Conservation (phyloP, 2,329 filamentous ascomycete species). For the Aspergillus calidoustus region DNA sequence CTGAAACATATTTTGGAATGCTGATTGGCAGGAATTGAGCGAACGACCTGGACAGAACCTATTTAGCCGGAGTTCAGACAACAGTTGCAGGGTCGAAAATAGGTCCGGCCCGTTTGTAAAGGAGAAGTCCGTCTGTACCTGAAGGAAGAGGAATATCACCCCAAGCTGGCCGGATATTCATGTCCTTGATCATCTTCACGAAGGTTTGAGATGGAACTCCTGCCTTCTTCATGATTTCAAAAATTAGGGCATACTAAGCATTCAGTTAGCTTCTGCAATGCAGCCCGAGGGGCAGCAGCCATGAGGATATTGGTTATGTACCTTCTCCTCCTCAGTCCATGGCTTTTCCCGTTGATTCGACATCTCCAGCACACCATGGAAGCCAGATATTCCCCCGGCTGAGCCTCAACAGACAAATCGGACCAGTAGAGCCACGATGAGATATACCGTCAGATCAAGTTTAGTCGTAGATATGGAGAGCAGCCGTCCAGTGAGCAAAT, state of each 20-base stretch:
- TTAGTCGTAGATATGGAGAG: constrained; percentile 21
- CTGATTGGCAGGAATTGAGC: constrained; percentile 43
- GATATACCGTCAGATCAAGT: constrained; percentile 13
- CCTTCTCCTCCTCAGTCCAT: constrained; percentile 53
- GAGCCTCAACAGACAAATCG: constrained; percentile 15
- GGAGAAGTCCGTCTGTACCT: constrained; percentile 37
- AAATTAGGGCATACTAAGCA: constrained; percentile 46
- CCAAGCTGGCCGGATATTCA: constrained; percentile 43
- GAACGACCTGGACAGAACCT: constrained; percentile 39
- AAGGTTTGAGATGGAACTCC: constrained; percentile 43
- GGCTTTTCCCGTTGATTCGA: constrained; percentile 48
- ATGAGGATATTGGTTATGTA: constrained; percentile 27
- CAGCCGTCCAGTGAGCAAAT: background rate
- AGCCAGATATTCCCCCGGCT: constrained; percentile 24
- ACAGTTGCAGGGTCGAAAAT: constrained; percentile 6
- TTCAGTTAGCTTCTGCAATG: constrained; percentile 8
- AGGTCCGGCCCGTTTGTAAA: background rate
- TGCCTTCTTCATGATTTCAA: constrained; percentile 48
- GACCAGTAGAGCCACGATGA: constrained; percentile 10
- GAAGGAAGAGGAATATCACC: constrained; percentile 48
- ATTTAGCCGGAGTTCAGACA: constrained; percentile 21
- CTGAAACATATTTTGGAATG: constrained; percentile 41
- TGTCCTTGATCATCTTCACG: constrained; percentile 44
- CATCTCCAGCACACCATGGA: constrained; percentile 48
- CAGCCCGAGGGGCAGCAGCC: background rate